These are phyloP conservation scores for Flaveria trinervia DNA, from an alignment of 129 eudicot genomes.

Conservation along the genomic window DNA sequence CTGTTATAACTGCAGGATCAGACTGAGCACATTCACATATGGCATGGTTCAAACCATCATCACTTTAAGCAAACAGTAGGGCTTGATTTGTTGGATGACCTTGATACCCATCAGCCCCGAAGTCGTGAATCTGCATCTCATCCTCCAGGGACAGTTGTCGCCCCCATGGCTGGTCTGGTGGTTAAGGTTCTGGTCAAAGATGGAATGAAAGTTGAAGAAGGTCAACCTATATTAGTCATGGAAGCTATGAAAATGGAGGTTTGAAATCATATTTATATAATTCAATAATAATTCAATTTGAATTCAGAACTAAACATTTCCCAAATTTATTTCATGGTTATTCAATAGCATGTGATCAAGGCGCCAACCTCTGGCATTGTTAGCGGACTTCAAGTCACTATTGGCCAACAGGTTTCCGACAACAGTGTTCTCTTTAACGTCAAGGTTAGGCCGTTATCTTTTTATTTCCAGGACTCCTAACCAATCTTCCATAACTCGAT, in stretches of 20 bases:
- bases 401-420: slow-evolving; percentile 88
- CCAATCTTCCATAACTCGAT: neutral
- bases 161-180: slow-evolving; percentile 98
- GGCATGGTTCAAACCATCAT: slow-evolving; percentile 79
- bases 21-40: slow-evolving; percentile 73
- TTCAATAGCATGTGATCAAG: slow-evolving; percentile 82
- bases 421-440: slow-evolving; percentile 66
- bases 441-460: slow-evolving; percentile 55
- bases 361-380: slow-evolving; percentile 69
- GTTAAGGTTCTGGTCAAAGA: slow-evolving; percentile 74
- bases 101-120: slow-evolving; percentile 54
- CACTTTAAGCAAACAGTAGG: slow-evolving; percentile 64
- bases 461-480: slow-evolving; percentile 1
- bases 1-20: slow-evolving; percentile 55
- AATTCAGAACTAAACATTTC: slow-evolving; percentile 1
- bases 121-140: slow-evolving; percentile 50
- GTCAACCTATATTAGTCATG: slow-evolving; percentile 86
- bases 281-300: neutral
- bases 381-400: slow-evolving; percentile 71
- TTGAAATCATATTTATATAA: slow-evolving; percentile 11
- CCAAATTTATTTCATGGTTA: neutral
- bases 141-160: slow-evolving; percentile 72
- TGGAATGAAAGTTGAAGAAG: slow-evolving; percentile 72
- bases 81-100: slow-evolving; percentile 54
- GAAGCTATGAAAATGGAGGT: slow-evolving; percentile 99